Base-by-base conservation (phyloP, 2,329 filamentous ascomycete species). In the Thelonectria discophora region DNA sequence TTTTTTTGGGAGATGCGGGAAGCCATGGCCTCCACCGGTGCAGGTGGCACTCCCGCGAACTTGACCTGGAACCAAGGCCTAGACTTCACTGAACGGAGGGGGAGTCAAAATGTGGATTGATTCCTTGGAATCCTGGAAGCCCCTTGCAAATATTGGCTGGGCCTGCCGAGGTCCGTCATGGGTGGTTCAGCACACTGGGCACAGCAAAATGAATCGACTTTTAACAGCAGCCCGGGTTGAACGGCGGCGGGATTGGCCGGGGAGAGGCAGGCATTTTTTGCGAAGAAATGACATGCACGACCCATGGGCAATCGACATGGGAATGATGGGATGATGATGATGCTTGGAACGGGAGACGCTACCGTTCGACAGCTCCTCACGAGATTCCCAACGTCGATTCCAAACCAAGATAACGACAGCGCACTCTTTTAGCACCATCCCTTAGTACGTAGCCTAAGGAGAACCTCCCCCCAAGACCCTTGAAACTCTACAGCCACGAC, bases 291-390 rank as follows among this genome's bases (percentile, higher is more conserved):
- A 45, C 7, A 45, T 37, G 3, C 40, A 32, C 15, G 45, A 49
- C 21, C 21, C 54, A 56, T 50, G 54, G 54, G 54, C 53, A 55
- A 55, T 55, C 32, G 46, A 55, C 53, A 49, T 42, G 54, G 34
- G 47, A 50, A 40, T 48, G 54, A 56, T 56, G 54, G 32, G 54
- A 56, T 56, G 45, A 55, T 27, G 45, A 49, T 56, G 46, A 24
- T 53, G 24, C 18, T n/a, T 18, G 27, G 20, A 39, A 45, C 45
- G 18, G 50, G 40, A 48, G 39, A 32, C 54, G 54, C 46, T 37
- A 56, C 45, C 17, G 39, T 24, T 24, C 21, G 42, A 37, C 11
- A 5, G 11, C 34, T 11, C 10, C 34, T 37, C 34, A 37, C 34
- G 34, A 37, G 34, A 37, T 37, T 2, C 34, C 3, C 34, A 15